Conservation (phyloP, 2,329 filamentous ascomycete species). For the Podosphaera xanthii region DNA sequence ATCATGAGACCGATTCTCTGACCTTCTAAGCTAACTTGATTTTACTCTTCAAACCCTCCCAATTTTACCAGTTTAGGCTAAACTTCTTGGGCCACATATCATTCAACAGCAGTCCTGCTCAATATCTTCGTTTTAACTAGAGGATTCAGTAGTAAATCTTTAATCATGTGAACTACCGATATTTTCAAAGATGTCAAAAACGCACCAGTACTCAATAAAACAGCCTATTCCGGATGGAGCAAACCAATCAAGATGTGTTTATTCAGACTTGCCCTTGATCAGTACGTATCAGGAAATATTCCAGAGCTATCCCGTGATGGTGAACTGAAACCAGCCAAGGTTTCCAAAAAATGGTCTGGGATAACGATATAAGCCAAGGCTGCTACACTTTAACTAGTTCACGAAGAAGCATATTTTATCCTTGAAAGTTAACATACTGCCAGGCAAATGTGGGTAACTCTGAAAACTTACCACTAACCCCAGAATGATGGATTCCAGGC, state of each 20-base stretch:
- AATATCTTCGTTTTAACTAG: no score
- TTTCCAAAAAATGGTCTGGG: no score
- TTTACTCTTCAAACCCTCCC: no score
- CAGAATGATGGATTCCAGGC: background rate
- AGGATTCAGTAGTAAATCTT: no score
- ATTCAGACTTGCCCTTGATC: background rate
- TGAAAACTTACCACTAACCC: background rate
- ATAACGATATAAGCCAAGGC: no score
- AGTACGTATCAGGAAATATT: background rate
- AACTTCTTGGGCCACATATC: no score
- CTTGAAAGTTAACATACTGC: background rate
- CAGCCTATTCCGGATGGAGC: background rate
- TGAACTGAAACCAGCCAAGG: no score
- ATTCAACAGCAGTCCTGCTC: no score
- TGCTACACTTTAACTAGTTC: background rate
- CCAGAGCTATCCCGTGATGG: background rate
- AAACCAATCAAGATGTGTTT: background rate
- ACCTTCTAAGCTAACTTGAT: no score
- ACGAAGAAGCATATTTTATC: background rate
- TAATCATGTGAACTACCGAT: background rate
- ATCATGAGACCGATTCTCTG: no score
- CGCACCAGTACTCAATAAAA: background rate
- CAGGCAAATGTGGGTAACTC: background rate
- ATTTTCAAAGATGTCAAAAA: background rate
- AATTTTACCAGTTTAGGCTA: no score